Base-by-base conservation (phyloP, 2,329 filamentous ascomycete species). In the Drechslerella stenobrocha region DNA sequence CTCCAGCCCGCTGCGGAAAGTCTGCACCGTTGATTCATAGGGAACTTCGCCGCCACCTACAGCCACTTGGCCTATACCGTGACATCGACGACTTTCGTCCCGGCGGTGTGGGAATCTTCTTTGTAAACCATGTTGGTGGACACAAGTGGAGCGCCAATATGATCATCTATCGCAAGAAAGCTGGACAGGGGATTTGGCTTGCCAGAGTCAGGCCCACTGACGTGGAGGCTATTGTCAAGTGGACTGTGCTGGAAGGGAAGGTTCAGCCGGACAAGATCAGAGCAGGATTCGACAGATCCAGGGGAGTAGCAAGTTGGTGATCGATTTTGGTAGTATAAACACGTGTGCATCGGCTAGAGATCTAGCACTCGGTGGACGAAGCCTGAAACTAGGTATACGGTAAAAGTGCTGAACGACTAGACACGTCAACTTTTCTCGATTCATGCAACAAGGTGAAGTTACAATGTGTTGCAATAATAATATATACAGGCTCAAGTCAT, bases 61-160 rank as follows among this genome's bases (percentile, higher is more conserved):
- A 90, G 0, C 88, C 89, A 0, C 80, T 95, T 9, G 91, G 90
- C 0, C 78, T 98, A 18, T 91, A 87, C 76, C 85, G 93, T 26
- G 92, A 97, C 75, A 78, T 93, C 46, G 85, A 95, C 74, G 93
- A 98, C 75, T 86, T 90, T 76, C 80, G 93, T 61, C 90, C 91
- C 0, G 92, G 92, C 8, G 93, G 93, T 9, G 92, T 96, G 3
- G 92, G 90, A 0, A 89, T 98, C 71, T 96, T 96, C 78, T 97
- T 96, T 75, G 95, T 97, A 74, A 92, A 86, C 72, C 93, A 98
- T 75, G 90, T 96, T 1, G 93, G 93, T 24, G 93, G 93, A 0
- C 93, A 98, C 80, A 96, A 96, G 79, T 97, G 95, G 78, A 86
- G 87, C 46, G 93, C 93, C 24, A 98, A 98, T 74, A 84, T 97